Evolutionary conservation across 176 grass and related monocot species (phyloP).

Genomic region (Alloteropsis semialata): DNA sequence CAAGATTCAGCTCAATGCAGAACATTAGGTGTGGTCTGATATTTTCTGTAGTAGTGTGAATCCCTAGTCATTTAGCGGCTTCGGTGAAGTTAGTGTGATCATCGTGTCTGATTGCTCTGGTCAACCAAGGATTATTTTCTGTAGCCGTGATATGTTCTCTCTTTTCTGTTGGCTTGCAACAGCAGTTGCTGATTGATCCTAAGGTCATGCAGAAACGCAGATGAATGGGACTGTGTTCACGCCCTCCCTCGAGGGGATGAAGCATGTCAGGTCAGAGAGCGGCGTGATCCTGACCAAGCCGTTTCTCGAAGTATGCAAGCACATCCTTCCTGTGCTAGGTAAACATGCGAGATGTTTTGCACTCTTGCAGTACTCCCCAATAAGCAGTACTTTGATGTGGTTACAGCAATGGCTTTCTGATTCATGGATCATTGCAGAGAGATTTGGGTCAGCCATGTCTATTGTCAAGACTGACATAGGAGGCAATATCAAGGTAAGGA

Average conservation of each 20-base stretch:
- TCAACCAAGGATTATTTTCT: neutral
- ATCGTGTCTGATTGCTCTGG: neutral
- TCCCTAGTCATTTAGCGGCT: neutral
- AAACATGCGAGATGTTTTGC: neutral
- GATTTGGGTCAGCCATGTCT: conserved; percentile 79
- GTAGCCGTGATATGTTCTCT: no score
- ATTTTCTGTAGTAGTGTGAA: neutral
- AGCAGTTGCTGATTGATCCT: neutral
- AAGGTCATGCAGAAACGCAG: neutral
- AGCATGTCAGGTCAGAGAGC: conserved; percentile 58
- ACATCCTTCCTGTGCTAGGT: conserved; percentile 89
- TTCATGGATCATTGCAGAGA: conserved; percentile 46
- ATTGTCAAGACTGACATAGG: conserved; percentile 82
- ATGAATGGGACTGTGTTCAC: conserved; percentile 81
- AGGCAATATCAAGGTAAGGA: conserved; percentile 73
- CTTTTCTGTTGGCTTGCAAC: neutral
- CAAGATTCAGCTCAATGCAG: neutral
- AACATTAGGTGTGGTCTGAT: neutral
- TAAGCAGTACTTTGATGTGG: neutral
- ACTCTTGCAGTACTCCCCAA: neutral
- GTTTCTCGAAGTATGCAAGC: conserved; percentile 87
- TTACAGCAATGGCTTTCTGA: conserved; percentile 4
- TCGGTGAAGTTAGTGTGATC: neutral
- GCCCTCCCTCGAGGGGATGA: conserved; percentile 72
- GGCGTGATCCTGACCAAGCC: conserved; percentile 70